A percentile compares a stretch with the other conserved stretches of the same genome.
Evolutionary conservation across 768 basidiomycete species (phyloP).

Genomic region (Suillus americanus): DNA sequence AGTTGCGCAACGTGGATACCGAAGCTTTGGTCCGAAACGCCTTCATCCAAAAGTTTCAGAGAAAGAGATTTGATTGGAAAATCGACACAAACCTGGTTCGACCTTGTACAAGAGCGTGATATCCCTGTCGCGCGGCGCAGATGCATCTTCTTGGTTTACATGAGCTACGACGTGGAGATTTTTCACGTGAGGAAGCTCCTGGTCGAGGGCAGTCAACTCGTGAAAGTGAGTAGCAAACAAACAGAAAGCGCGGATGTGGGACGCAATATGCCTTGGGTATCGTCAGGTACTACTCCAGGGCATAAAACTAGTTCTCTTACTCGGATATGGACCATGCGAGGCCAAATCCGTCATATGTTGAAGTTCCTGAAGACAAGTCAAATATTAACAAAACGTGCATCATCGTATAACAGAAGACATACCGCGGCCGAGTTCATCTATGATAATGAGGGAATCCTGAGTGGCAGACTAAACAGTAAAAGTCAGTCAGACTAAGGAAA

Average conservation of each 20-base stretch:
- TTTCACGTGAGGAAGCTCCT: constrained; percentile 83
- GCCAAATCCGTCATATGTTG: constrained; percentile 96
- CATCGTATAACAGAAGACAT: constrained; percentile 5
- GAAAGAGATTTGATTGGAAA: neutral
- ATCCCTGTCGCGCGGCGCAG: constrained; percentile 54
- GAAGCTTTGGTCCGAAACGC: constrained; percentile 95
- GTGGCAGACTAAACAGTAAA: constrained; percentile 69
- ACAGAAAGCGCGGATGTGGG: constrained; percentile 89
- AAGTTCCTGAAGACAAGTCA: constrained; percentile 63
- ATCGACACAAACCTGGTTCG: constrained; percentile 61
- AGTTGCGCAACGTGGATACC: constrained; percentile 97
- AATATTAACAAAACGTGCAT: neutral
- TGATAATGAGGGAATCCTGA: constrained; percentile 91
- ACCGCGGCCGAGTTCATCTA: constrained; percentile 95
- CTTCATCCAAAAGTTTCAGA: constrained; percentile 36
- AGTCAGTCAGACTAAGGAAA: neutral
- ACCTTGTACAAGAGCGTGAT: constrained; percentile 80
- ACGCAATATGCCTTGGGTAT: constrained; percentile 79
- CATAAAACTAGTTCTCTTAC: constrained; percentile 41
- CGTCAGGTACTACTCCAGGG: neutral
- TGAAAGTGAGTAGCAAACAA: constrained; percentile 98
- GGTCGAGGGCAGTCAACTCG: constrained; percentile 89
- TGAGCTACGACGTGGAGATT: constrained; percentile 96
- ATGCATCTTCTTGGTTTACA: constrained; percentile 53
- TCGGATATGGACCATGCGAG: constrained; percentile 99